Percentiles rank a stretch among this genome's conserved stretches.
phyloP scores from a whole-genome alignment of 345 rosid species.

The Euphorbia lathyris region DNA sequence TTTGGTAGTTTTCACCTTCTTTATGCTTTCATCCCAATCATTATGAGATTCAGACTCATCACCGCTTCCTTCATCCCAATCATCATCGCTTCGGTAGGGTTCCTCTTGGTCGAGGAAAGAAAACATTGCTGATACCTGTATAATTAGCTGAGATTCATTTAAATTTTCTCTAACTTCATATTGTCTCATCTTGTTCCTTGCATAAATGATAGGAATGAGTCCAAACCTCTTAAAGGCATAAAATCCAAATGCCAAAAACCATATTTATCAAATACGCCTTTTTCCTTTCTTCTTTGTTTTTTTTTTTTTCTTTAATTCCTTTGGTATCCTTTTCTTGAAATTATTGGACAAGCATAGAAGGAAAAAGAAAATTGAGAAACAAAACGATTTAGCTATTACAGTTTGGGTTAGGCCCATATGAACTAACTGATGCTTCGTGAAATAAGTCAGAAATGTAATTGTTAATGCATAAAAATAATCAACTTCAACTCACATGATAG shows the following conservation, averaged over 20 bases:
- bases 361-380: too few species aligned
- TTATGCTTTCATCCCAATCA: too few species aligned
- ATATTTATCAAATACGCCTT: neutral
- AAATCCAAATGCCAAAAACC: neutral
- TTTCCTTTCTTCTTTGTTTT: neutral
- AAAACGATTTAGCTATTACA: neutral
- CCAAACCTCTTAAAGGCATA: neutral
- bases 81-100: too few species aligned
- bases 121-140: too few species aligned
- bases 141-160: neutral
- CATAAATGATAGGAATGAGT: neutral
- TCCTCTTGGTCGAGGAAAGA: too few species aligned
- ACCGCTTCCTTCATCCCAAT: too few species aligned
- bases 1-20: too few species aligned
- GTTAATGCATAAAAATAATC: neutral
- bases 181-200: neutral
- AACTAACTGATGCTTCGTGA: neutral
- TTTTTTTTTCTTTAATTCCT: neutral
- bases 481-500: conserved; percentile 66
- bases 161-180: neutral
- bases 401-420: neutral
- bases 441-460: neutral
- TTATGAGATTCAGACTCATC: too few species aligned
- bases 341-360: neutral
- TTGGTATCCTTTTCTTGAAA: neutral